A percentile compares a stretch with the other conserved stretches of the same genome.
phyloP scores from a whole-genome alignment of 768 basidiomycete genomes.

The Amanita molliuscula region DNA sequence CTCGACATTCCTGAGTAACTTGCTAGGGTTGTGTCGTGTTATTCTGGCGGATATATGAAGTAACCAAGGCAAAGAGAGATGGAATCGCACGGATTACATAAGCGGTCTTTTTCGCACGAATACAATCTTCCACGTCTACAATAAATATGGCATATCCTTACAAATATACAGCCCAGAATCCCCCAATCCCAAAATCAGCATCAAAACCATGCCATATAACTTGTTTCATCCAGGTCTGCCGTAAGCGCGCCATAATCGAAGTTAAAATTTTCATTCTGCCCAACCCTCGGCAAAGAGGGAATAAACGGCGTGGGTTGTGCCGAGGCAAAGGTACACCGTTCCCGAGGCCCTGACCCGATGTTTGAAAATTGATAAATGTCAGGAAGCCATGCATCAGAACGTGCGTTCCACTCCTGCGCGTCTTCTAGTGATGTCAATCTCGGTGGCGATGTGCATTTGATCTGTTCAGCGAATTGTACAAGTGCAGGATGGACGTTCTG shows the following conservation, averaged over 20 bases:
- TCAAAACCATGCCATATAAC: conserved; percentile 65
- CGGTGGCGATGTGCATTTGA: conserved; percentile 12
- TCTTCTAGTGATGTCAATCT: neutral
- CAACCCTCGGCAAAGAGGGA: conserved; percentile 37
- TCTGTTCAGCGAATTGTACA: conserved; percentile 22
- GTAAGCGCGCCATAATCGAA: conserved; percentile 53
- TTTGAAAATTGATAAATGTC: conserved; percentile 37
- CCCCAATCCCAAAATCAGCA: conserved; percentile 25
- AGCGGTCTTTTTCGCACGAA: neutral
- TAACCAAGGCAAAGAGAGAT: neutral
- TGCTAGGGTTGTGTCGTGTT: neutral
- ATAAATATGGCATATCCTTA: neutral
- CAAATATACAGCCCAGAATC: neutral
- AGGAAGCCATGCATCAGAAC: conserved; percentile 26
- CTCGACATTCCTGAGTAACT: conserved; percentile 42
- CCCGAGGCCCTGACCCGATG: conserved; percentile 30
- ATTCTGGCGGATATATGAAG: neutral
- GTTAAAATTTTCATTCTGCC: conserved; percentile 44
- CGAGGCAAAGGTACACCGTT: conserved; percentile 25
- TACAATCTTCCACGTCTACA: neutral
- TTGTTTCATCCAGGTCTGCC: conserved; percentile 44
- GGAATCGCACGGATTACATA: neutral
- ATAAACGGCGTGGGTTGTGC: conserved; percentile 33
- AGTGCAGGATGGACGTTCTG: conserved; percentile 23
- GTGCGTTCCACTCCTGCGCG: neutral